Conservation (phyloP, 1,139 yeast genomes). For the Eremothecium sinecaudum region DNA sequence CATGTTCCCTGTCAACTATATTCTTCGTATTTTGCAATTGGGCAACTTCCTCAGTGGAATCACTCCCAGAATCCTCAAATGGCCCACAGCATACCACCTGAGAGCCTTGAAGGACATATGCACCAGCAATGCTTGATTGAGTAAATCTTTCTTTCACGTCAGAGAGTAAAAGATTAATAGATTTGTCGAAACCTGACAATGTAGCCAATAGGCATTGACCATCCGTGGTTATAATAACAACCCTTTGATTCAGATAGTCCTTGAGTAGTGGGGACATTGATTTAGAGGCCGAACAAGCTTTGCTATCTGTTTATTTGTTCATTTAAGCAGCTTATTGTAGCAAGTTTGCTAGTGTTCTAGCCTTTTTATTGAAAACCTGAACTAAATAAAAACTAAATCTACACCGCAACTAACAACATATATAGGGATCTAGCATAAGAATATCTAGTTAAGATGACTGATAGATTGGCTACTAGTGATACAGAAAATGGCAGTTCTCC, state of each 20-base stretch:
- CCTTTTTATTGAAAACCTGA: too few relatives aligned
- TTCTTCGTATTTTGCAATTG: conserved; percentile 33
- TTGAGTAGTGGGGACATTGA: conserved; percentile 28
- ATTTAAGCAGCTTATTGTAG: too few relatives aligned
- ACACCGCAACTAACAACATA: conserved; percentile 3
- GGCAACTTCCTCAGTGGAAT: conserved; percentile 34
- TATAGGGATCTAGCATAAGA: background rate
- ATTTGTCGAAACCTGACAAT: conserved; percentile 72
- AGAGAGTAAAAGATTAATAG: conserved; percentile 62
- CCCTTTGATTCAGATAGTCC: conserved; percentile 35
- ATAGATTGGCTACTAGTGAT: conserved; percentile 1
- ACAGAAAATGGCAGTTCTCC: conserved; percentile 8
- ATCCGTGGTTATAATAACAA: conserved; percentile 73
- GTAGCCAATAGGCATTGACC: conserved; percentile 62
- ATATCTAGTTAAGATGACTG: background rate
- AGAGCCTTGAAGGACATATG: conserved; percentile 63
- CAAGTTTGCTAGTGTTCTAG: too few relatives aligned
- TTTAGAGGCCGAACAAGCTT: too few relatives aligned
- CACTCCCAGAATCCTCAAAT: conserved; percentile 39
- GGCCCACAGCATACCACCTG: conserved; percentile 70
- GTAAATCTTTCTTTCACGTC: conserved; percentile 47
- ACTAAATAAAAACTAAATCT: background rate
- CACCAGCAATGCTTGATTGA: conserved; percentile 19
- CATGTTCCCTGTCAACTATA: conserved; percentile 26
- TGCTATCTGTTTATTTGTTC: too few relatives aligned